Conservation (phyloP, 805 yeast species). For the Lachancea sp. region DNA sequence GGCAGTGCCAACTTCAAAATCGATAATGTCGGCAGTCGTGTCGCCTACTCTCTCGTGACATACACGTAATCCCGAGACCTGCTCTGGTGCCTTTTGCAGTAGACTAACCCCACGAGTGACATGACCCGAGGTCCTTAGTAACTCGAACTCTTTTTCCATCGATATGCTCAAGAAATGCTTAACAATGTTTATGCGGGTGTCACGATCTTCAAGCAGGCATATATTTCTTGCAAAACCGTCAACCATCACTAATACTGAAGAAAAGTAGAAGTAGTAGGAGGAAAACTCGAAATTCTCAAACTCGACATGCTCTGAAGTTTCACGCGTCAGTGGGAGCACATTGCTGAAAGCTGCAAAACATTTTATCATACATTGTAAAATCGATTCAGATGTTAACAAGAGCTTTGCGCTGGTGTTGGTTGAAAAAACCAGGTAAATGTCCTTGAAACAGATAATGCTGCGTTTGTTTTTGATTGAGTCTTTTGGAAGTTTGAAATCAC, state of each 20-base stretch:
- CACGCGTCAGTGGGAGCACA: constrained; percentile 66
- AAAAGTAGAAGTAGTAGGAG: constrained; percentile 27
- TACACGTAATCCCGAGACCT: constrained; percentile 4
- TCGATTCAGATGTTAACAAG: constrained; percentile 20
- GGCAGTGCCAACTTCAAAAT: constrained; percentile 30
- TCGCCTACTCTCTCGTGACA: constrained; percentile 23
- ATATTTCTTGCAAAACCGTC: constrained; percentile 30
- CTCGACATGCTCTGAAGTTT: constrained; percentile 75
- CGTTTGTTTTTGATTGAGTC: constrained; percentile 27
- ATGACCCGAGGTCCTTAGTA: constrained; percentile 15
- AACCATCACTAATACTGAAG: constrained; percentile 27
- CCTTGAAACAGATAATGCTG: constrained; percentile 28
- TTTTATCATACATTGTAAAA: constrained; percentile 17
- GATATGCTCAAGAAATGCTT: constrained; percentile 15
- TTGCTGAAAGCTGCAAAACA: constrained; percentile 26
- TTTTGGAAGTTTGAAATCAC: constrained; percentile 23
- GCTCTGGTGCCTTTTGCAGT: neutral
- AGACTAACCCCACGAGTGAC: too few species aligned
- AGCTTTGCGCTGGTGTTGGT: constrained; percentile 53
- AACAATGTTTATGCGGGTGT: constrained; percentile 14
- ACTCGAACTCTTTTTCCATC: constrained; percentile 18
- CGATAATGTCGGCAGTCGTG: constrained; percentile 17
- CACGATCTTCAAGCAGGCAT: constrained; percentile 19
- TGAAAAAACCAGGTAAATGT: constrained; percentile 69
- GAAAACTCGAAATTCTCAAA: constrained; percentile 81